Evolutionary conservation across 257 asterid genomes (phyloP), one percentile per base, ranked within the genome.

Genomic region (Rauvolfia tetraphylla): DNA sequence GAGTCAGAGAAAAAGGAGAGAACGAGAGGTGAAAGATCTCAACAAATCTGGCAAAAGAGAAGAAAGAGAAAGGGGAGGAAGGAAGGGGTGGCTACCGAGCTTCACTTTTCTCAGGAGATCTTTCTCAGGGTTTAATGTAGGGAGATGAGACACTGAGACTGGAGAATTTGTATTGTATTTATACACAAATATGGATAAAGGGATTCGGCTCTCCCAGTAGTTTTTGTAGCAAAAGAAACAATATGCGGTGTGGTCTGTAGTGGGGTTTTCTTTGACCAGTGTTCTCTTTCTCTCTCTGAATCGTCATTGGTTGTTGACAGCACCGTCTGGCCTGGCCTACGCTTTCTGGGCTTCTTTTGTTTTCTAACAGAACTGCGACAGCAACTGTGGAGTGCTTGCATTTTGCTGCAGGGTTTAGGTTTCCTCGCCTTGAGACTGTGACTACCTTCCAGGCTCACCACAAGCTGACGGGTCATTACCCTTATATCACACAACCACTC

Each of bases 41-140:
- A 27, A 68, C 75, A 81, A 79, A 85, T 85, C 87, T 80, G 74
- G 79, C 71, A 76, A 80, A 38, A 79, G 63, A 33, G 68, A 56
- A 25, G 68, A 74, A 48, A 72, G 66, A 23, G 51, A 23, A 12
- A 0, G 59, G 15, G 6, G 42, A 0, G 62, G 10, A 5, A 29
- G 38, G 0, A 3, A 25, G 29, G 23, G 56, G 31, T 31, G 39
- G 33, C 72, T 74, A 27, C 54, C n/a, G 7, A 10, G 41, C 36
- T 41, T 41, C 41, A 12, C 6, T 58, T 66, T 41, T 46, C 65
- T 56, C n/a, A 20, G 63, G 67, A 67, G 76, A 79, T 61, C 3
- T 15, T 56, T 71, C 31, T 38, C 73, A 72, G 77, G 72, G 44
- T 71, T 42, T 77, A 57, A 17, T 42, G 25, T 13, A 5, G 14